A percentile compares a stretch with the other conserved stretches of the same genome.
These are phyloP conservation scores for Incumbomyces lentus DNA, from an alignment of 2,329 filamentous ascomycete species.

Conservation along the genomic window DNA sequence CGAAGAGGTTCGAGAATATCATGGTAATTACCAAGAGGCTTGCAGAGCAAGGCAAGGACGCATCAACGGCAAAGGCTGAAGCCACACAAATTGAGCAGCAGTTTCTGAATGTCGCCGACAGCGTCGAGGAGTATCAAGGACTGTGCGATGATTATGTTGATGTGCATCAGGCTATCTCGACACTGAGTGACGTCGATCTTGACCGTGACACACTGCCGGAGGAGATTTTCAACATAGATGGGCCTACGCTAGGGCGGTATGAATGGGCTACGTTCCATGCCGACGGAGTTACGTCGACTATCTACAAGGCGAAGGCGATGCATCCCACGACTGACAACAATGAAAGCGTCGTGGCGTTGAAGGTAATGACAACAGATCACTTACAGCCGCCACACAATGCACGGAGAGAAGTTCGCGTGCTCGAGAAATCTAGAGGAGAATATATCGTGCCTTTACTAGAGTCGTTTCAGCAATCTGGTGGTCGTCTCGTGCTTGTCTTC, in stretches of 20 bases:
- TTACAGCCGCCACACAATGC: slow-evolving; percentile 76
- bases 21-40: slow-evolving; percentile 45
- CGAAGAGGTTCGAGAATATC: slow-evolving; percentile 53
- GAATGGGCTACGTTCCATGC: slow-evolving; percentile 45
- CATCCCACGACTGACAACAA: slow-evolving; percentile 20
- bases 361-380: slow-evolving; percentile 67
- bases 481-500: slow-evolving; percentile 68
- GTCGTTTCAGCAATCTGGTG: slow-evolving; percentile 57
- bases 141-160: slow-evolving; percentile 32
- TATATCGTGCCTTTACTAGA: slow-evolving; percentile 59
- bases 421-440: slow-evolving; percentile 40
- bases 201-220: slow-evolving; percentile 17
- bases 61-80: slow-evolving; percentile 40
- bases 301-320: slow-evolving; percentile 57
- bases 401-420: slow-evolving; percentile 64
- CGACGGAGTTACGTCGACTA: slow-evolving; percentile 68
- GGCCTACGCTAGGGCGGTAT: slow-evolving; percentile 44
- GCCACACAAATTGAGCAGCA: slow-evolving; percentile 59
- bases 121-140: slow-evolving; percentile 47
- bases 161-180: slow-evolving; percentile 21
- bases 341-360: slow-evolving; percentile 56
- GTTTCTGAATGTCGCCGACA: slow-evolving; percentile 49
- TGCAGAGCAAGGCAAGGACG: slow-evolving; percentile 32
- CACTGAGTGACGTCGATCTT: slow-evolving; percentile 20
- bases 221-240: slow-evolving; percentile 23